Conservation (phyloP, 116 monocot species). For the Posidonia oceanica region DNA sequence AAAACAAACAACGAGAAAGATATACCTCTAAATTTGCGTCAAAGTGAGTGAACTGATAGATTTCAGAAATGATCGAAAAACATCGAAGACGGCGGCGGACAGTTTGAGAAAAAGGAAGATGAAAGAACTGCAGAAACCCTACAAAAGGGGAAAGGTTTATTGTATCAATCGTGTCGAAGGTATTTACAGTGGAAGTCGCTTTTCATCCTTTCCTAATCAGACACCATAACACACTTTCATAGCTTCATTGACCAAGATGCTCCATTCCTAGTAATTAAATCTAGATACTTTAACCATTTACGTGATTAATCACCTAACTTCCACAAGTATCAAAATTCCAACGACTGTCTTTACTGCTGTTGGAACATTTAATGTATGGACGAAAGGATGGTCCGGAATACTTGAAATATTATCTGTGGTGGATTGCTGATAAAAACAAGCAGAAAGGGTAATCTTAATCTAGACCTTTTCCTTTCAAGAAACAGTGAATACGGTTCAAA, state of each 20-base stretch:
- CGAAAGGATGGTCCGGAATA: too few relatives aligned
- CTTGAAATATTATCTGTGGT: too few relatives aligned
- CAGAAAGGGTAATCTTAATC: too few relatives aligned
- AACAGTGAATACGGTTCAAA: background rate
- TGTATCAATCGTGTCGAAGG: background rate
- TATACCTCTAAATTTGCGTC: background rate
- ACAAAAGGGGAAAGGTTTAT: slow-evolving; percentile 1
- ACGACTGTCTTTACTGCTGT: too few relatives aligned
- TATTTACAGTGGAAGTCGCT: background rate
- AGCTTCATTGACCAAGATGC: too few relatives aligned
- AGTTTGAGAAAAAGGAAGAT: background rate
- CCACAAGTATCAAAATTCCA: too few relatives aligned
- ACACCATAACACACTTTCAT: background rate
- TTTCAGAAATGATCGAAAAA: background rate
- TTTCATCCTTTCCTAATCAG: slow-evolving; percentile 4
- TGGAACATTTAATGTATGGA: too few relatives aligned
- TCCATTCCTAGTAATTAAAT: too few relatives aligned
- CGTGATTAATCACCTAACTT: too few relatives aligned
- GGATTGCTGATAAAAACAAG: too few relatives aligned
- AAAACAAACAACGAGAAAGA: background rate
- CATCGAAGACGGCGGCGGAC: background rate
- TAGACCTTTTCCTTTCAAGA: background rate
- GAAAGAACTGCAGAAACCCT: slow-evolving; percentile 5
- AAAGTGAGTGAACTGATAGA: background rate
- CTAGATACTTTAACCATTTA: too few relatives aligned